Base-by-base conservation (phyloP, 2,329 filamentous ascomycete genomes). In the Talaromyces funiculosus region DNA sequence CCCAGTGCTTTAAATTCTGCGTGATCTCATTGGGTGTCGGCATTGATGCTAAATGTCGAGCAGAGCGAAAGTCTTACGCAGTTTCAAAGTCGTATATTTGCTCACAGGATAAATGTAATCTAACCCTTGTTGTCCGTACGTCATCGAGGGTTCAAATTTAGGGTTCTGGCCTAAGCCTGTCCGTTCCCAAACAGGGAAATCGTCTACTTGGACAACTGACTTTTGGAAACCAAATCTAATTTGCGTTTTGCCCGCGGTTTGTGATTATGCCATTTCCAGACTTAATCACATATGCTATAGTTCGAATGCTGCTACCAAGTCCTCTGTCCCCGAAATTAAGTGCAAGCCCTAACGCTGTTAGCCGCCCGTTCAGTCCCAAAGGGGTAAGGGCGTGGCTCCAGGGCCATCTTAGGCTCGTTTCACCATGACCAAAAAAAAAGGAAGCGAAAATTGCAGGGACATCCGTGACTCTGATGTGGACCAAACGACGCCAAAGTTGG, bases 391-490 rank as follows among this genome's bases (percentile, higher is more conserved):
- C 10, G 9, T n/a, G 26, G 40, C 54, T 45, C 54, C 40, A 33
- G 12, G 24, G 38, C 26, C 24, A 20, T 45, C 31, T 57, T 57
- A 24, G 40, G 4, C 18, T 33, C 37, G 43, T 58, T 58, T 58
- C 56, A 58, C 56, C 56, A 51, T 29, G 20, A 38, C 56, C 18
- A 40, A 58, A 57, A 49, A 16, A 31, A 49, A 35, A 43, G 18
- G 22, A 38, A 33, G 18, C 31, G 31, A 59, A 31, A 37, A 53
- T 55, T 55, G 29, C 51, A 54, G 51, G 51, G 51, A 54, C 51
- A 54, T 40, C 35, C 61, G 20, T 29, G 51, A 53, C 45, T 53
- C 54, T n/a, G 40, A 47, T 54, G 22, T 26, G 56, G 51, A 45
- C 18, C 31, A 38, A 35, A 20, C 20, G 33, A 24, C 40, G 18